These are phyloP conservation scores for Canavalia ensiformis DNA, from an alignment of 306 rosid species.

Conservation along the genomic window DNA sequence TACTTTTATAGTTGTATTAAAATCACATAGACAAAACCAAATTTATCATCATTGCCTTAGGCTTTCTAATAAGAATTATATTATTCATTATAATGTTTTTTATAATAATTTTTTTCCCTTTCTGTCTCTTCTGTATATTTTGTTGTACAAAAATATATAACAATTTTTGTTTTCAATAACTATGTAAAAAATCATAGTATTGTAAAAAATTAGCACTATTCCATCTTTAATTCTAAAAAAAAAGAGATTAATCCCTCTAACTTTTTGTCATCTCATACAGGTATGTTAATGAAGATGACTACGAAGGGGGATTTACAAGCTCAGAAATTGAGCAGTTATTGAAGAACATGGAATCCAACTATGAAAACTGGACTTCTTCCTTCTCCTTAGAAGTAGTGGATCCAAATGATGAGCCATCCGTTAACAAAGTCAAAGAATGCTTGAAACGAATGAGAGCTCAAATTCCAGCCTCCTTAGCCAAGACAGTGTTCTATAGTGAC, in stretches of 20 bases:
- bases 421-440: slow-evolving; percentile 60
- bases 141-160: too few species aligned
- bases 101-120: too few species aligned
- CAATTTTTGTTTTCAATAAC: not conserved
- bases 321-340: slow-evolving; percentile 68
- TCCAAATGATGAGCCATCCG: slow-evolving; percentile 64
- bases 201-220: not conserved
- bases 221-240: not conserved
- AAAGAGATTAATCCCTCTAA: slow-evolving; percentile 15
- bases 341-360: slow-evolving; percentile 64
- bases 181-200: not conserved
- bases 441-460: slow-evolving; percentile 66
- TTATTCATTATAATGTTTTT: too few species aligned
- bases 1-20: not conserved
- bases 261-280: slow-evolving; percentile 52
- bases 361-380: slow-evolving; percentile 62
- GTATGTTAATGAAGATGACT: slow-evolving; percentile 71
- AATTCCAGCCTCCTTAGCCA: slow-evolving; percentile 66
- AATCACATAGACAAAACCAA: not conserved
- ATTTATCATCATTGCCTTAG: too few species aligned
- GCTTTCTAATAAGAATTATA: too few species aligned
- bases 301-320: slow-evolving; percentile 78
- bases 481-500: slow-evolving; percentile 71
- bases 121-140: too few species aligned
- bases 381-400: slow-evolving; percentile 66